Conservation (phyloP, 805 yeast genomes). For the Kodamaea leandrae region DNA sequence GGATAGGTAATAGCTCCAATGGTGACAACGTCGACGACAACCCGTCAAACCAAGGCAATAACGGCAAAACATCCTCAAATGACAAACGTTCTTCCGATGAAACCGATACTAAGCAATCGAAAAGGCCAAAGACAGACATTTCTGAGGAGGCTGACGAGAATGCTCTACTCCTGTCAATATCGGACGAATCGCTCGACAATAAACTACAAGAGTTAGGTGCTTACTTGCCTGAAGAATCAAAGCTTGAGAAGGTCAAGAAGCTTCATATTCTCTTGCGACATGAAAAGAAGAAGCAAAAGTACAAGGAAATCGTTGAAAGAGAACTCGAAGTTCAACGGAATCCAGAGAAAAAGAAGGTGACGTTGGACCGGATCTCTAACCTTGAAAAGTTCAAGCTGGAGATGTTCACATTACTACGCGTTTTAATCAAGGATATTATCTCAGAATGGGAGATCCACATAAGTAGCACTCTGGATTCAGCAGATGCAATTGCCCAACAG, state of each 20-base stretch:
- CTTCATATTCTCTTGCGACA: constrained; percentile 18
- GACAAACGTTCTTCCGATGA: too few relatives aligned
- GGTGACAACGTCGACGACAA: too few relatives aligned
- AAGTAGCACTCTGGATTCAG: constrained; percentile 13
- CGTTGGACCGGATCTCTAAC: constrained; percentile 9
- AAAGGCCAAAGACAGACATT: constrained; percentile 18
- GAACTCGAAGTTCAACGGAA: constrained; percentile 19
- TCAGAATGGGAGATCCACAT: constrained; percentile 37
- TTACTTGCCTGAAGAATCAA: constrained; percentile 13
- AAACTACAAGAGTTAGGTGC: constrained; percentile 15
- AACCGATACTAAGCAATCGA: constrained; percentile 12
- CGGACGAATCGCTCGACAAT: constrained; percentile 24
- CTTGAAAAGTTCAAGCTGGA: constrained; percentile 20
- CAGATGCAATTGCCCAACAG: constrained; percentile 8
- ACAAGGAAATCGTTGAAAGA: constrained; percentile 24
- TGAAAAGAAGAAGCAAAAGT: constrained; percentile 20
- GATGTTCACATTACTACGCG: constrained; percentile 42
- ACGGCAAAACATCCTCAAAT: too few relatives aligned
- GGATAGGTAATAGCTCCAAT: too few relatives aligned
- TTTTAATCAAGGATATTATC: constrained; percentile 46
- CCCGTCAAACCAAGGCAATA: too few relatives aligned
- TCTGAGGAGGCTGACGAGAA: constrained; percentile 16
- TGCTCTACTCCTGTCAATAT: constrained; percentile 15
- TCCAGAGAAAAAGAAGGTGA: constrained; percentile 9
- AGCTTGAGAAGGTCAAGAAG: constrained; percentile 18